Evolutionary conservation across 805 yeast genomes (phyloP), one percentile per base, ranked within the genome.

Genomic region (Suhomyces sp.): DNA sequence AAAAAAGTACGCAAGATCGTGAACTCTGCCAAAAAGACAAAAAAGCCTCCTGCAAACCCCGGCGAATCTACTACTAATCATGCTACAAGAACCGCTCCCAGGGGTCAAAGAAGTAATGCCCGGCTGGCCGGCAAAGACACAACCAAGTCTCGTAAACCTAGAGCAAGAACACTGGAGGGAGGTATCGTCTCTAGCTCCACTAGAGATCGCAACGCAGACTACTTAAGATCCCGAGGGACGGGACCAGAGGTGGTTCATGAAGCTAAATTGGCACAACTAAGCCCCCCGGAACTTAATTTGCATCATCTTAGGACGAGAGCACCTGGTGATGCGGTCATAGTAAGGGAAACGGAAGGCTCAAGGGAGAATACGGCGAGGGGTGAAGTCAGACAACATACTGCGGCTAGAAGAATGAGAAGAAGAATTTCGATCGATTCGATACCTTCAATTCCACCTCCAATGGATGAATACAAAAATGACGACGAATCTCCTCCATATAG

Each of bases 401-500:
- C n/a, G n/a, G n/a, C n/a, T n/a, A n/a, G n/a, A n/a, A 19, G 28
- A 31, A 15, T 13, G 4, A 22, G 35, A 17, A 20, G 37, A 6
- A 15, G 33, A 11, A 18, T 11, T 12, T 28, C 38, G 18, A 13
- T 23, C 10, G 38, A 35, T 19, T 20, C 29, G 11, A 23, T 35
- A 15, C 38, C 38, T 7, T 35, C 38, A 7, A 28, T 35, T 13
- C 38, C 38, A 5, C 36, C 36, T 4, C 36, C 40, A n/a, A 15
- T 27, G 33, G 36, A 36, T 16, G 36, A 31, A 20, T 36, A 31
- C 29, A 28, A 19, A 11, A 25, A 21, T 7, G 35, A 43, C 19
- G 47, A 50, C 25, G 43, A 44, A 6, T 37, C 39, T 4, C 58
- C 58, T 2, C 57, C 56, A 4, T 54, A 54, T 31, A 35, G 40